Evolutionary conservation across 2,329 filamentous ascomycete species (phyloP).

Genomic region (Cordyceps cateniannulata): DNA sequence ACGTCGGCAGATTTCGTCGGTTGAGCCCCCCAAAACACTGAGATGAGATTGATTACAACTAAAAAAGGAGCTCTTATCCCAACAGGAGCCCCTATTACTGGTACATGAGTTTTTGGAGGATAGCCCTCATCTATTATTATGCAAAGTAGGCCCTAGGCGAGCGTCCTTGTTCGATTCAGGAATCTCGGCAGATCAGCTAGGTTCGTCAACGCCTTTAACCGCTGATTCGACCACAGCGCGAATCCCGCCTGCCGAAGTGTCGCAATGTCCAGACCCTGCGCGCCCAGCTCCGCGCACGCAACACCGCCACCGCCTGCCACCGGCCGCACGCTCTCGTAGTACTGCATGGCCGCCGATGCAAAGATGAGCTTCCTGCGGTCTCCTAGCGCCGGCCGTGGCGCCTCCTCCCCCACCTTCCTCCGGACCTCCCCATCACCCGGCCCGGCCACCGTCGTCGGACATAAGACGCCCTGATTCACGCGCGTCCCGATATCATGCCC

Average conservation of each 20-base stretch:
- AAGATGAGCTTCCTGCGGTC: slow-evolving; percentile 1
- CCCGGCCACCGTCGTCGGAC: background rate
- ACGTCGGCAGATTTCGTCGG: too few relatives aligned
- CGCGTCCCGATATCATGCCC: slow-evolving; percentile 1
- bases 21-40: too few relatives aligned
- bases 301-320: background rate
- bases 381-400: background rate
- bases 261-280: background rate
- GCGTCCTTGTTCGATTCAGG: background rate
- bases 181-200: background rate
- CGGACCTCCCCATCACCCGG: background rate
- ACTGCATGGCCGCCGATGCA: slow-evolving; percentile 1
- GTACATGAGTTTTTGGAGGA: background rate
- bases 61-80: background rate
- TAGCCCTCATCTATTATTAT: background rate
- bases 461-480: background rate
- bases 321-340: slow-evolving; percentile 1
- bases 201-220: background rate
- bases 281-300: background rate
- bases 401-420: background rate
- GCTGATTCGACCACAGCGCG: slow-evolving; percentile 9
- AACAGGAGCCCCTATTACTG: background rate
- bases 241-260: slow-evolving; percentile 5
- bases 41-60: background rate
- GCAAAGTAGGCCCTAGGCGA: background rate